Evolutionary conservation across 805 yeast species (phyloP).

Genomic region (Candida broadrunensis): DNA sequence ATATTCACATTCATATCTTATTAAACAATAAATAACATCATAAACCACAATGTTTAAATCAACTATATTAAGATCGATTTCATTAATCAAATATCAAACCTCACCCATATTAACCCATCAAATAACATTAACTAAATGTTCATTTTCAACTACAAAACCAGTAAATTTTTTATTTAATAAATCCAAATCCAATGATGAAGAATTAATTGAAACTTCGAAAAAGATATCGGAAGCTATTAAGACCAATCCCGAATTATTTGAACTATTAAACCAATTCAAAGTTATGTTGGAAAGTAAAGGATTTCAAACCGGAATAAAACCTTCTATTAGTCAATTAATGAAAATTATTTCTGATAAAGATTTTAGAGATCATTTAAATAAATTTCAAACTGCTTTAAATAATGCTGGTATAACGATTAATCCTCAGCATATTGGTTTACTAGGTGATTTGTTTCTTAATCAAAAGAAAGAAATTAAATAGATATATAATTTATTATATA

Average conservation of each 20-base stretch:
- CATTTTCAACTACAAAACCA: neutral
- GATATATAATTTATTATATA: neutral
- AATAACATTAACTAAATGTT: neutral
- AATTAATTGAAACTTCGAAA: constrained; percentile 12
- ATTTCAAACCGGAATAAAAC: constrained; percentile 23
- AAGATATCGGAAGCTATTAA: constrained; percentile 11
- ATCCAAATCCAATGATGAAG: constrained; percentile 7
- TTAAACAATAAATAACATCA: no score
- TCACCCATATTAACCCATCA: no score
- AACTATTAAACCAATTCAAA: constrained; percentile 29
- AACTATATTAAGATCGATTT: no score
- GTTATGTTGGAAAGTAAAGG: constrained; percentile 29
- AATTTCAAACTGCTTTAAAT: constrained; percentile 29
- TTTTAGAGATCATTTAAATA: constrained; percentile 24
- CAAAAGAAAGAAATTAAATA: neutral
- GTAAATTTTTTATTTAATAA: constrained; percentile 4
- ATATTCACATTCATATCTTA: no score
- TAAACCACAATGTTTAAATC: no score
- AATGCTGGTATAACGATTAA: constrained; percentile 19
- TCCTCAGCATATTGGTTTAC: constrained; percentile 16
- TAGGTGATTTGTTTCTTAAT: no score
- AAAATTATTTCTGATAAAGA: constrained; percentile 34
- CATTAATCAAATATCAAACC: no score
- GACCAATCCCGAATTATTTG: constrained; percentile 28
- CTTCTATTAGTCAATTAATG: constrained; percentile 33